phyloP scores from a whole-genome alignment of 371 early-diverging fungal species.

The Apophysomyces sp. region DNA sequence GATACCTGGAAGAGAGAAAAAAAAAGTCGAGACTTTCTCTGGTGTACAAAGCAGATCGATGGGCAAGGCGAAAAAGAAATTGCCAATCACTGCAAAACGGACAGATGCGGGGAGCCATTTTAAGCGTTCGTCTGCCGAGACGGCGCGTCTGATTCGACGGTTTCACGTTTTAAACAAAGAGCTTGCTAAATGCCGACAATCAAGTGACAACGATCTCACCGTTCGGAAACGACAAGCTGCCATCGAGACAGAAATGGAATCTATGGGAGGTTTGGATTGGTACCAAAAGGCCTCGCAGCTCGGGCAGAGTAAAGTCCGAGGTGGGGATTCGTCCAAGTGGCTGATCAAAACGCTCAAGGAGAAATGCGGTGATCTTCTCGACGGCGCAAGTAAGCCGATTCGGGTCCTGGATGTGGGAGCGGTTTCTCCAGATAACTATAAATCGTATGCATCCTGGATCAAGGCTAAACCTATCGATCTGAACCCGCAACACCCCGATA shows the following conservation, averaged over 20 bases:
- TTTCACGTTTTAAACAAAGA: conserved; percentile 79
- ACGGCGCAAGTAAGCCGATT: conserved; percentile 25
- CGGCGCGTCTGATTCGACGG: conserved; percentile 67
- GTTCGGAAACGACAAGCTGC: conserved; percentile 26
- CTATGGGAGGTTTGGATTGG: conserved; percentile 84
- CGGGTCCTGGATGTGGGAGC: conserved; percentile 89
- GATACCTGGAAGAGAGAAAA: no score
- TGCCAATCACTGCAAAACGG: neutral
- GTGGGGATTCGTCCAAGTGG: conserved; percentile 87
- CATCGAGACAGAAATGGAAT: conserved; percentile 69
- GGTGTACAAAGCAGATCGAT: neutral
- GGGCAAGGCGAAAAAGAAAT: neutral
- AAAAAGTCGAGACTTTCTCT: no score
- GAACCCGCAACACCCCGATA: conserved; percentile 76
- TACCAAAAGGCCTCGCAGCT: conserved; percentile 84
- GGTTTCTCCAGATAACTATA: conserved; percentile 74
- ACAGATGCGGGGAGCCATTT: conserved; percentile 9
- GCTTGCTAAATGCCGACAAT: conserved; percentile 46
- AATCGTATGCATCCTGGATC: conserved; percentile 66
- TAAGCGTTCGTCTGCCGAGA: conserved; percentile 48
- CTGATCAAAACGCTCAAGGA: conserved; percentile 54
- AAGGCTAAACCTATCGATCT: conserved; percentile 78
- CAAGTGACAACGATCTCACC: conserved; percentile 3
- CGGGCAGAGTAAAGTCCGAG: conserved; percentile 81
- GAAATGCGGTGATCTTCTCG: conserved; percentile 8